Evolutionary conservation across 2,329 filamentous ascomycete genomes (phyloP).

Genomic region (Fusarium albosuccineum): DNA sequence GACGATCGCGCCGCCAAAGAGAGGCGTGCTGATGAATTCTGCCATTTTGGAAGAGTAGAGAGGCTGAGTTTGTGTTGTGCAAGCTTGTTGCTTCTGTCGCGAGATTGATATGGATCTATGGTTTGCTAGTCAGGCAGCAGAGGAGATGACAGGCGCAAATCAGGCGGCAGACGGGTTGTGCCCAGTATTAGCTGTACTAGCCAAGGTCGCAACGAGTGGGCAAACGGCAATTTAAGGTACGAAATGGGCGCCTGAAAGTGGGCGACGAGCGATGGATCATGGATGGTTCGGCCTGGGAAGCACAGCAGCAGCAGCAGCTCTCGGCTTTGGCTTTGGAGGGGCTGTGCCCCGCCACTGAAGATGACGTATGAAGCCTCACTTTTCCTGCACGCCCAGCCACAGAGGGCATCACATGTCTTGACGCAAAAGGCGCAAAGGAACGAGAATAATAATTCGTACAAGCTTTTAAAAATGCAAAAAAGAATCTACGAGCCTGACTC

Average conservation of each 20-base stretch:
- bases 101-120: conserved; percentile 8
- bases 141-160: conserved; percentile 9
- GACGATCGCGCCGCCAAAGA: conserved; percentile 80
- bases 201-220: conserved; percentile 20
- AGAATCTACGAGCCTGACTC: rapidly evolving
- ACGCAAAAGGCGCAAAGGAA: background rate
- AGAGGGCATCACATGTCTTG: background rate
- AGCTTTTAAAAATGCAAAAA: conserved; percentile 5
- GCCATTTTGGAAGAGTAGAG: conserved; percentile 56
- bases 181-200: conserved; percentile 12
- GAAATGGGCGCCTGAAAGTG: conserved; percentile 36
- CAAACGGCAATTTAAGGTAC: conserved; percentile 23
- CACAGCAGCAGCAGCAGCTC: background rate
- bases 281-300: conserved; percentile 20
- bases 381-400: background rate
- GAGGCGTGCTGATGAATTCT: conserved; percentile 68
- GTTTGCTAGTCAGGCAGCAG: conserved; percentile 9
- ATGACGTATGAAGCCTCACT: conserved; percentile 39
- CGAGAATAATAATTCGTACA: background rate
- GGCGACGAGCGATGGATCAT: conserved; percentile 34
- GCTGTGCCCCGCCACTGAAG: conserved; percentile 31
- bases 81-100: conserved; percentile 7
- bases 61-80: background rate
- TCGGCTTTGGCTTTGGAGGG: conserved; percentile 30
- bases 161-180: conserved; percentile 8